Evolutionary conservation across 805 yeast species (phyloP), one percentile per base, ranked within the genome.

Genomic region (Saturnispora halmiae): DNA sequence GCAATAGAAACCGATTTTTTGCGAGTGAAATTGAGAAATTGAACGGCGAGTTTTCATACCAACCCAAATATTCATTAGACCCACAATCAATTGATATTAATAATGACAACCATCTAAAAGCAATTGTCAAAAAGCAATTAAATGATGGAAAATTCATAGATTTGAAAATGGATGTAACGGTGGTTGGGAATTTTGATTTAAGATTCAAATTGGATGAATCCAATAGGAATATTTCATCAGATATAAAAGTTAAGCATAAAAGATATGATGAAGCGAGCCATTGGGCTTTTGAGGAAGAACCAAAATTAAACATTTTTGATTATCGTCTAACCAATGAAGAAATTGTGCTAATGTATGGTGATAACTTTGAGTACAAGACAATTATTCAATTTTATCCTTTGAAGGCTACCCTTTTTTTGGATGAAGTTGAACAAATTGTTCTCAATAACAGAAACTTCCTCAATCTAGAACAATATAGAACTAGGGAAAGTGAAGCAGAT

Each of bases 391-490:
- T 69, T 32, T 51, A 55, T 9, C 77, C 82, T 0, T 66, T 86
- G 45, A 67, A 66, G 46, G 51, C 83, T 29, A 60, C 65, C 1
- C 51, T 86, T 2, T 63, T 42, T 18, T 64, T 72, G 40, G 58
- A 74, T 2, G 72, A 67, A 4, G 58, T 62, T 15, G 56, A 60
- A 0, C 75, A 75, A 45, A 50, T 86, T 10, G 61, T 73, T 1
- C 53, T 88, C 15, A 92, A 92, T 57, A 87, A 79, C 38, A 66
- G 78, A 31, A 64, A 73, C 26, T 71, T 85, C 35, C 61, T 92
- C 44, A 90, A 90, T 53, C 44, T 81, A n/a, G 99, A 92, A 58
- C 96, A 90, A 52, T 72, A 67, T 56, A 69, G 96, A 54, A 56
- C 67, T 1, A 52, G 58, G 45, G 70, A 65, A 6, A 59, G 61